Base-by-base conservation (phyloP, 2,329 filamentous ascomycete genomes). In the Botrytis fabae region DNA sequence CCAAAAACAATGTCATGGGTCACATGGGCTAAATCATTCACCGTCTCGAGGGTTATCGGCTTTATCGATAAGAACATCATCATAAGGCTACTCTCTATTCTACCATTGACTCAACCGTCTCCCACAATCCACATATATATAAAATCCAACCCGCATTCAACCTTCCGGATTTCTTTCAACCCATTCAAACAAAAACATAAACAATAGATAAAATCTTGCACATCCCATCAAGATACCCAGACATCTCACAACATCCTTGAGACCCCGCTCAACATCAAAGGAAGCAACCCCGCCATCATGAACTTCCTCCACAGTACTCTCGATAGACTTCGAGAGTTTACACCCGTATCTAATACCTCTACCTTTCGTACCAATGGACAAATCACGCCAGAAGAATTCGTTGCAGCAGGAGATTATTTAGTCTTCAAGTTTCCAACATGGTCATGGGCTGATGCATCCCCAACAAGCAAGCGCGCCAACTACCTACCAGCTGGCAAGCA, bases 341-440 rank as follows among this genome's bases (percentile, higher is more conserved):
- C 95, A 20, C 95, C 95, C 59, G 91, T 97, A 79, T 91, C 90
- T 74, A 91, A 97, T 82, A 97, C 90, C 70, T 98, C 95, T 5
- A 98, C 93, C 76, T 99, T 99, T 84, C 93, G 95, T 79, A 88
- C 90, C 79, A 97, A 95, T 7, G 96, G 96, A 77, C 93, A 98
- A 85, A 96, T 99, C 83, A 98, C 95, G 0, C 95, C 95, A 28
- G 95, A 98, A 81, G 96, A 99, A 86, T 99, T 99, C 83, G 87
- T 98, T 69, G 92, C 93, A 6, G 96, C 96, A 5, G 96, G 96
- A 79, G 96, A 99, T 85, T 99, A 98, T 82, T 90, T 99, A 54
- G 95, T 97, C 80, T 97, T 97, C 90, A 98, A 98, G 86, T 99
- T 99, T 84, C 96, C 95, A 14, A 97, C 95, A 73, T 99, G 96